Base-by-base conservation (phyloP, 2,329 filamentous ascomycete genomes). In the Ophiostoma perfectum region DNA sequence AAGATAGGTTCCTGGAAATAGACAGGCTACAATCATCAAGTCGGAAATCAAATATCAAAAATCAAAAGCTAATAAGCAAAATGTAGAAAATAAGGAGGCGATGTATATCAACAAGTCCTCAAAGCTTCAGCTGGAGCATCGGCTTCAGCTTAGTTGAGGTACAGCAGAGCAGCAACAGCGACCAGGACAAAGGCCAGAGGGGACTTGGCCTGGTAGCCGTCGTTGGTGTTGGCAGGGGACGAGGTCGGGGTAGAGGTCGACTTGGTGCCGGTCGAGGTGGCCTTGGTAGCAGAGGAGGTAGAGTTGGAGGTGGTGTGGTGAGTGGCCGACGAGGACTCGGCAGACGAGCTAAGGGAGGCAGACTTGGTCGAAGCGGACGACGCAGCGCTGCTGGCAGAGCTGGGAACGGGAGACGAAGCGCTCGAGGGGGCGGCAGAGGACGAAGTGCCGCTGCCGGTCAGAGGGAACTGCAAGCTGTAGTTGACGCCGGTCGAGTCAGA, bases 401-500 rank as follows among this genome's bases (percentile, higher is more conserved):
- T 64, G 65, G 68, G 71, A 42, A 67, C 70, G 44, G 71, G 67
- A 42, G 72, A 70, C 42, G 69, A 67, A 42, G 72, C 68, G 47
- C 68, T 68, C 42, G 72, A 71, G 58, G 65, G 66, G 64, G 68
- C 72, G 49, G 69, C 71, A 18, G 70, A 70, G 58, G 72, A 68
- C 38, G 68, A 67, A n/a, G 58, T 42, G 60, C 72, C 68, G 55
- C 68, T 68, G 67, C 70, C 67, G 47, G 71, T 69, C 66, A 80
- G 72, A 7, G 71, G 14, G 75, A 81, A 83, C 74, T 76, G 76
- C 12, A 69, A 4, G 73, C 78, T 80, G 78, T 80, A 84, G 81
- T 84, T 84, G 74, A 74, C 70, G 12, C 66, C 71, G 44, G 72
- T 74, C 45, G 73, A 73, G 72, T 83, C 81, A 41, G 67, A 70